Conservation (phyloP, 768 basidiomycete species). For the Gymnopilus dilepis region DNA sequence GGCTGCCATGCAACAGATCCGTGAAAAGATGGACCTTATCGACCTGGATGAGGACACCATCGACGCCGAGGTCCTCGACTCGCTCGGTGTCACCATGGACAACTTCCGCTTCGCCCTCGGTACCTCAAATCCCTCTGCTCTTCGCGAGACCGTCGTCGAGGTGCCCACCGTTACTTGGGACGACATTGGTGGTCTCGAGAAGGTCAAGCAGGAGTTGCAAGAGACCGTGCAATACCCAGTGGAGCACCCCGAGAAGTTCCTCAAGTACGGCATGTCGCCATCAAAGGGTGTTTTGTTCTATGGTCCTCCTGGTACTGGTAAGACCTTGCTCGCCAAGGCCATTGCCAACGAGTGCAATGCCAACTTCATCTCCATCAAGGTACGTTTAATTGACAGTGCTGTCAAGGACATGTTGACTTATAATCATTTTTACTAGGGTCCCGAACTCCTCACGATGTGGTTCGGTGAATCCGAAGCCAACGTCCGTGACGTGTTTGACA, state of each 20-base stretch:
- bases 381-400: slow-evolving; percentile 25
- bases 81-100: slow-evolving; percentile 99
- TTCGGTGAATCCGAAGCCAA: slow-evolving; percentile 99
- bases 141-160: slow-evolving; percentile 99
- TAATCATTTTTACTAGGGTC: slow-evolving; percentile 61
- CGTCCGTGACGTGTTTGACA: slow-evolving; percentile 99
- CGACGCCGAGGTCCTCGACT: slow-evolving; percentile 98
- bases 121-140: slow-evolving; percentile 95
- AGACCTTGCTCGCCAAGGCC: slow-evolving; percentile 97
- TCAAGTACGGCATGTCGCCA: slow-evolving; percentile 99
- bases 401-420: slow-evolving; percentile 2
- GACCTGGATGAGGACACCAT: slow-evolving; percentile 98
- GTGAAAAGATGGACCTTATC: slow-evolving; percentile 99
- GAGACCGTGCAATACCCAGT: slow-evolving; percentile 99
- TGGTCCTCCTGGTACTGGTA: slow-evolving; percentile 99
- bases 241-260: slow-evolving; percentile 99
- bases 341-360: slow-evolving; percentile 99
- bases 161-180: slow-evolving; percentile 99
- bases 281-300: slow-evolving; percentile 99
- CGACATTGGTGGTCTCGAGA: slow-evolving; percentile 99
- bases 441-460: slow-evolving; percentile 99
- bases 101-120: slow-evolving; percentile 99
- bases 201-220: slow-evolving; percentile 98
- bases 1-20: slow-evolving; percentile 99
- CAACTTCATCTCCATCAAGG: slow-evolving; percentile 99